phyloP scores from a whole-genome alignment of 148 eudicot genomes.

The Nyssa sinensis region DNA sequence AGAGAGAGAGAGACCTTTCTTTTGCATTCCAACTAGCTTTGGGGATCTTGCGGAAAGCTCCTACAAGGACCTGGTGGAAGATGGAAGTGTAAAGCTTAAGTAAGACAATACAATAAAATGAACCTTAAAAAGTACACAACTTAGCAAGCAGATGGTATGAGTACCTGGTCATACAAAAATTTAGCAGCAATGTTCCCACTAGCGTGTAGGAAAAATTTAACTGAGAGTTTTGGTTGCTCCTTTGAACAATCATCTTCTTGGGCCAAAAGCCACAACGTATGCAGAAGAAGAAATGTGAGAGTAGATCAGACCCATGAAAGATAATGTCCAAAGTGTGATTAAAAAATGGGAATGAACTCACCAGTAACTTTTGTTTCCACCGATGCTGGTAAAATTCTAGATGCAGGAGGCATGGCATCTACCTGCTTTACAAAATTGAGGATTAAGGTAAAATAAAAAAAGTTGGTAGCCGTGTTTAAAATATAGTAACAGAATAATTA shows the following conservation, averaged over 20 bases:
- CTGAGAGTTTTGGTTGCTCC: slow-evolving; percentile 42
- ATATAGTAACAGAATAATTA: neutral
- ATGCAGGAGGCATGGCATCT: slow-evolving; percentile 22
- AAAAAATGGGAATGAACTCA: slow-evolving; percentile 18
- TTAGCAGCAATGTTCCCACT: slow-evolving; percentile 83
- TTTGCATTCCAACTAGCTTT: slow-evolving; percentile 85
- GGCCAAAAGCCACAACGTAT: slow-evolving; percentile 4
- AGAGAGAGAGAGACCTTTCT: slow-evolving; percentile 60
- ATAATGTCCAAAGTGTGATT: neutral
- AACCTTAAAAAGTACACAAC: neutral
- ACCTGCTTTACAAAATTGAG: slow-evolving; percentile 25
- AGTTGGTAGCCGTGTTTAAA: neutral
- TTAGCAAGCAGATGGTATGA: slow-evolving; percentile 3
- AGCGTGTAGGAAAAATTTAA: slow-evolving; percentile 80
- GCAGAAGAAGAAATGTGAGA: slow-evolving; percentile 2
- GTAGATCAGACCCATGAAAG: slow-evolving; percentile 2
- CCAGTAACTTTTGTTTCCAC: slow-evolving; percentile 24
- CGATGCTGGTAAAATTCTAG: slow-evolving; percentile 29
- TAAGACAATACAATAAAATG: neutral
- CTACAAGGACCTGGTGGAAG: slow-evolving; percentile 53
- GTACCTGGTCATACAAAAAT: slow-evolving; percentile 75
- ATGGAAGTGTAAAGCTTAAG: slow-evolving; percentile 15
- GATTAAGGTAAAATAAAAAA: neutral
- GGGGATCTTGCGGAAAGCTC: slow-evolving; percentile 69
- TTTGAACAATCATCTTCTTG: slow-evolving; percentile 43